Base-by-base conservation (phyloP, 2,329 filamentous ascomycete genomes). In the Keithomyces neogunnii region DNA sequence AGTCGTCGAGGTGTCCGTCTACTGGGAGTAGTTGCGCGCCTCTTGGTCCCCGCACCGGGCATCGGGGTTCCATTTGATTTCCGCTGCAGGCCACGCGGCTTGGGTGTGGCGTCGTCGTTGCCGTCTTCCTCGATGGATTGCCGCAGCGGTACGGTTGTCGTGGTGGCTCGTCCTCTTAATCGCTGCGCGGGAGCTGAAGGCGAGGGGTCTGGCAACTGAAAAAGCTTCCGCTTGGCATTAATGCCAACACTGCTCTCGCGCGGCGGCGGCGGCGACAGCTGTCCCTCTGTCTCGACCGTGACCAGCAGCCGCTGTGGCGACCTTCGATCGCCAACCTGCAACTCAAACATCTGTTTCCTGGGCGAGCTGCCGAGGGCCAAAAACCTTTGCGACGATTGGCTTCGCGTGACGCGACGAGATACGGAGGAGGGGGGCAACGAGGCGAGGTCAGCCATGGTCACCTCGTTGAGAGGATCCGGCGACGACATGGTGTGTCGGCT, bases 311-410 rank as follows among this genome's bases (percentile, higher is more conserved):
- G 73, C 61, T 80, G 76, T 3, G 78, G 76, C 45, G 76, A 71
- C 45, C 62, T 62, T 38, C 69, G 68, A 57, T 75, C 67, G 45
- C 78, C 77, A 30, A 78, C 75, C 55, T 81, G 76, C 35, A 81
- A 72, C 62, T 80, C 73, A 55, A 81, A 81, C 44, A 69, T 79
- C 59, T 75, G 77, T 65, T 79, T 81, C 47, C 76, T 69, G 39
- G 79, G 78, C 42, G 78, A 80, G 13, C 55, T 53, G 38, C 56
- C 60, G 51, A 71, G 60, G 33, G 72, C 65, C 28, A 66, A 53
- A 55, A 73, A 68, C 31, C 66, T 63, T 53, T 64, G 63, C 10
- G 71, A 67, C 19, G 66, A 65, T 45, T 72, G 69, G 58, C 71
- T 77, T 40, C 69, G 71, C 19, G 76, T 73, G 52, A 73, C 64